Percentiles rank a stretch among this genome's conserved stretches.
Evolutionary conservation across 139 green algal species (phyloP).

Genomic region (Limnomonas spitsbergensis): DNA sequence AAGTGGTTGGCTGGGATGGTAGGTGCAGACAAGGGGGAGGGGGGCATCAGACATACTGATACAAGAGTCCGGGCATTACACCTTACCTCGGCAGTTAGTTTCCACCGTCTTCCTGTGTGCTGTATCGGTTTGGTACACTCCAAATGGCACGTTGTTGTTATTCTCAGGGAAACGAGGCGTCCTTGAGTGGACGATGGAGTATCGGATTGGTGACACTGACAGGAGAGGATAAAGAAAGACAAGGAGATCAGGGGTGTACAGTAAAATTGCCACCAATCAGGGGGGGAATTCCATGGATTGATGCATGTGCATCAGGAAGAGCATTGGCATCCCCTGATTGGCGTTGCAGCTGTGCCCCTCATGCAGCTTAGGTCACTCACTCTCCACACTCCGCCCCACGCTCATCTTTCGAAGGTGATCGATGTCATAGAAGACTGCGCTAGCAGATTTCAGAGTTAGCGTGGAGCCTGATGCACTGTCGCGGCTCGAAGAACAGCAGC

Average conservation of each 20-base stretch:
- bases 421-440: constrained; percentile 16
- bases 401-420: constrained; percentile 15
- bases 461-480: too few species aligned
- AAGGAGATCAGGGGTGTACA: background rate
- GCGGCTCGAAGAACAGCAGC: too few species aligned
- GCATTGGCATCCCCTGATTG: too few species aligned
- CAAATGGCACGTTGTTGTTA: constrained; percentile 20
- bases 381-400: background rate
- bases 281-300: background rate
- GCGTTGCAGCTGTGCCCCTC: background rate
- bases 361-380: background rate
- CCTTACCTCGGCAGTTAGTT: constrained; percentile 1
- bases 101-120: constrained; percentile 19
- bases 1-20: background rate
- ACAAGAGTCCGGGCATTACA: background rate
- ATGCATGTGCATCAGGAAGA: background rate
- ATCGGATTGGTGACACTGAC: constrained; percentile 7
- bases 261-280: background rate
- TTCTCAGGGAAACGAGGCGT: constrained; percentile 2
- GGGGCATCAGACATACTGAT: background rate
- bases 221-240: background rate
- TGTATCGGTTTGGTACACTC: constrained; percentile 29
- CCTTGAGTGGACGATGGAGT: constrained; percentile 1
- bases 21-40: background rate
- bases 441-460: constrained; percentile 1